Conservation (phyloP, 169 alveolate genomes). For the Ichthyophthirius multifiliis region DNA sequence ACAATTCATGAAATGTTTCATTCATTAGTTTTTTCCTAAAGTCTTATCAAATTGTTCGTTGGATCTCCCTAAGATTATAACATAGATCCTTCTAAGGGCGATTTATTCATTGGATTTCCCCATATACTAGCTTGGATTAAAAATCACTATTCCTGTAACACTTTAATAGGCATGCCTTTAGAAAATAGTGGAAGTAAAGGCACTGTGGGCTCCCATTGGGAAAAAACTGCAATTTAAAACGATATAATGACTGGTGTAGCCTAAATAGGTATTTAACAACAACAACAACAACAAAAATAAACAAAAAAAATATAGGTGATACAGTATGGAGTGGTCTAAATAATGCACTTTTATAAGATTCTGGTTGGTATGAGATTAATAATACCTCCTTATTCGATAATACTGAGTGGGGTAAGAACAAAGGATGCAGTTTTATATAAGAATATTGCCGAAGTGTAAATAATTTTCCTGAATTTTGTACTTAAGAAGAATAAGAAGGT, state of each 20-base stretch:
- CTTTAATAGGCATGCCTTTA: not conserved
- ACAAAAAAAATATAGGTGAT: not conserved
- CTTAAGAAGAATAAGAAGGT: not conserved
- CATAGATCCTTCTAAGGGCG: not conserved
- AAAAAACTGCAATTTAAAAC: not conserved
- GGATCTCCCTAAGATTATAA: not conserved
- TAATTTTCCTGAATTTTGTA: not conserved
- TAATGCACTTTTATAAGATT: not conserved
- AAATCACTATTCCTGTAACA: not conserved
- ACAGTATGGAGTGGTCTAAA: not conserved
- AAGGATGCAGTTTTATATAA: not conserved
- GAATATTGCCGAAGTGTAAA: not conserved
- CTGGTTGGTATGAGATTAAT: not conserved
- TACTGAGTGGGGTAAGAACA: not conserved
- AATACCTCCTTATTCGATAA: not conserved
- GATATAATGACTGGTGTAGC: not conserved
- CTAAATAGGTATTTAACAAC: too few species aligned
- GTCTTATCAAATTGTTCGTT: not conserved
- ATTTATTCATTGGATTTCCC: not conserved
- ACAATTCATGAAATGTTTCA: not conserved
- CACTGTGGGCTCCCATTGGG: not conserved
- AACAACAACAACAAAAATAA: too few species aligned
- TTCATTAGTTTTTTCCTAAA: not conserved
- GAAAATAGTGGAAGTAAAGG: not conserved
- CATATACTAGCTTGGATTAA: not conserved